Conservation (phyloP, 2,329 filamentous ascomycete species). For the Dactylellina sp. region DNA sequence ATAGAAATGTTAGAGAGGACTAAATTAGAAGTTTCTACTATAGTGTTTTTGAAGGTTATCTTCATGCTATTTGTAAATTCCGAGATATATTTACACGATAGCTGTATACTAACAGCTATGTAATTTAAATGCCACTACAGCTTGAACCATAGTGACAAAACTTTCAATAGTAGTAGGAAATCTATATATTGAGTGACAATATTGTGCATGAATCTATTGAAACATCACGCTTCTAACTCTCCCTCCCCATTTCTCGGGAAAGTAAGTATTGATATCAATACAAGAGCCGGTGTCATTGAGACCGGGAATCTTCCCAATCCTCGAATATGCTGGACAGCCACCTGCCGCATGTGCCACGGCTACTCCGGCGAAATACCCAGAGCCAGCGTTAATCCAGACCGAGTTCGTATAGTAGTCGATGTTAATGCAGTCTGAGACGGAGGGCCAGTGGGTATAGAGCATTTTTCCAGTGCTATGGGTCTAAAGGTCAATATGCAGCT, state of each 20-base stretch:
- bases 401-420: constrained; percentile 46
- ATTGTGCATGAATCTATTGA: too few species aligned
- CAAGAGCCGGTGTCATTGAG: constrained; percentile 35
- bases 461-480: constrained; percentile 35
- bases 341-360: constrained; percentile 7
- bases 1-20: constrained; percentile 5
- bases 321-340: background rate
- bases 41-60: too few species aligned
- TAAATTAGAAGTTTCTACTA: background rate
- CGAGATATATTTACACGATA: too few species aligned
- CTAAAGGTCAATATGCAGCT: background rate
- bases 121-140: too few species aligned
- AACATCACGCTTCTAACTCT: constrained; percentile 27
- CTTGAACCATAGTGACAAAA: too few species aligned
- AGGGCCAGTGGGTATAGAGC: constrained; percentile 51
- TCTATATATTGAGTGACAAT: too few species aligned
- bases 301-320: constrained; percentile 36
- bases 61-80: too few species aligned
- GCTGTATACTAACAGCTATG: too few species aligned
- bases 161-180: too few species aligned
- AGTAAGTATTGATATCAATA: constrained; percentile 31
- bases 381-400: constrained; percentile 32
- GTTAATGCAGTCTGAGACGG: constrained; percentile 44
- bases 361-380: constrained; percentile 40
- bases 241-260: constrained; percentile 18